Evolutionary conservation across 352 stramenopile genomes (phyloP), one percentile per base, ranked within the genome.

Genomic region (Globisporangium nagaii): DNA sequence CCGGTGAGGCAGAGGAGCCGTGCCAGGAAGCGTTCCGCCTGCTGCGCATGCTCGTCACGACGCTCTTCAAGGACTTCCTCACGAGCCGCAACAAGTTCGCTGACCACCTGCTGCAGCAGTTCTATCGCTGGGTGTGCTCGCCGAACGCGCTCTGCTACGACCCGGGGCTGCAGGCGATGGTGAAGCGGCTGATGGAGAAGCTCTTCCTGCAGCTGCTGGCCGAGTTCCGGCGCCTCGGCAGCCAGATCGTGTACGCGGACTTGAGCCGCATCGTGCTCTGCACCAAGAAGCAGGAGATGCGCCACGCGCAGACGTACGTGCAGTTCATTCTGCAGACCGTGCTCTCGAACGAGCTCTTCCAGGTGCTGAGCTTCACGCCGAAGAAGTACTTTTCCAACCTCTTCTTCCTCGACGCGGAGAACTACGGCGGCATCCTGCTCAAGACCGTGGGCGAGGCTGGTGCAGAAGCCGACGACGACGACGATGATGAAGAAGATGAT

Each of bases 161-260:
- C 58, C 96, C 96, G 5, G 83, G 85, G 10, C 73, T 99, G 30
- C 88, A 98, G 45, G 76, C 91, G 0, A 83, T 98, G 39, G 86
- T 99, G 3, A 93, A 98, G 57, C 76, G 83, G 4, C 65, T 99
- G 5, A 99, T 99, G 96, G 90, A 97, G 54, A 96, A 96, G 59
- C 79, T 97, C 13, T 92, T 96, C 31, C 54, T 87, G 35, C 78
- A 97, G 62, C 64, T 99, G 53, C 78, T 99, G 13, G 85, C 85
- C 10, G 93, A 99, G 57, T 81, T 99, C 27, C 78, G 96, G 22
- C 83, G 94, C 5, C 73, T 99, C 8, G 97, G 97, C 11, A 94
- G 91, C 5, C 83, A 88, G 24, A 93, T 99, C 45, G 84, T 99
- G 27, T 97, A 96, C 42, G 83, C 83, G 10, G 83, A 93, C 53